Evolutionary conservation across 257 asterid genomes (phyloP).

Genomic region (Solanum clarkiae): DNA sequence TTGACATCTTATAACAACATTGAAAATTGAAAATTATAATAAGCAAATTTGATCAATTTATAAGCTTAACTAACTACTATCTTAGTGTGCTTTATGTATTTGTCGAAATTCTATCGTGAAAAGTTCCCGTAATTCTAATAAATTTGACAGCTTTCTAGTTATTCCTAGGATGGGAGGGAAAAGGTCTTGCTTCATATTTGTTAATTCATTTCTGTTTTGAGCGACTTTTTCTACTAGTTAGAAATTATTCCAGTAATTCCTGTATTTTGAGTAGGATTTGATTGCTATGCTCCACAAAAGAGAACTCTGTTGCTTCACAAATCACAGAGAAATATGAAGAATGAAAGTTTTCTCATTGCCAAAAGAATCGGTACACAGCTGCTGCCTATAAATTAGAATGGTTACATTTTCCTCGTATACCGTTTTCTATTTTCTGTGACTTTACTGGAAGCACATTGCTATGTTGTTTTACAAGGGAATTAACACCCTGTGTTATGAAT

Average conservation of each 20-base stretch:
- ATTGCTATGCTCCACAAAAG: not conserved
- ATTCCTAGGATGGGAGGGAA: too few species aligned
- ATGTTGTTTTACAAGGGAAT: constrained; percentile 2
- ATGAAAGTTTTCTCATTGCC: not conserved
- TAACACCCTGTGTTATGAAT: not conserved
- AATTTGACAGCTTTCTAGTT: too few species aligned
- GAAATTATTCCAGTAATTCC: too few species aligned
- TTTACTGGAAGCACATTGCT: not conserved
- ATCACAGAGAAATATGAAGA: not conserved
- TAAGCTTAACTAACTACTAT: not conserved
- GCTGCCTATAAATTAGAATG: not conserved
- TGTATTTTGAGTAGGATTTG: not conserved
- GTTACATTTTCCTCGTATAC: not conserved
- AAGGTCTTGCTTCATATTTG: too few species aligned
- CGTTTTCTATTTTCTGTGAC: not conserved
- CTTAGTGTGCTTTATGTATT: not conserved
- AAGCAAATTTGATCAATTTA: not conserved
- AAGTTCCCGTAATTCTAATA: not conserved
- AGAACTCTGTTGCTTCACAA: not conserved
- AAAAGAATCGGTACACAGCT: not conserved
- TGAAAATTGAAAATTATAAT: too few species aligned
- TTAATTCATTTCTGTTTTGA: too few species aligned
- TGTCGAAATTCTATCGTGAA: not conserved
- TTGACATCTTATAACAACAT: too few species aligned
- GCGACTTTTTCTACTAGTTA: too few species aligned